phyloP scores from a whole-genome alignment of 495 filamentous ascomycete species.

The Talaromyces nanjingensis region DNA sequence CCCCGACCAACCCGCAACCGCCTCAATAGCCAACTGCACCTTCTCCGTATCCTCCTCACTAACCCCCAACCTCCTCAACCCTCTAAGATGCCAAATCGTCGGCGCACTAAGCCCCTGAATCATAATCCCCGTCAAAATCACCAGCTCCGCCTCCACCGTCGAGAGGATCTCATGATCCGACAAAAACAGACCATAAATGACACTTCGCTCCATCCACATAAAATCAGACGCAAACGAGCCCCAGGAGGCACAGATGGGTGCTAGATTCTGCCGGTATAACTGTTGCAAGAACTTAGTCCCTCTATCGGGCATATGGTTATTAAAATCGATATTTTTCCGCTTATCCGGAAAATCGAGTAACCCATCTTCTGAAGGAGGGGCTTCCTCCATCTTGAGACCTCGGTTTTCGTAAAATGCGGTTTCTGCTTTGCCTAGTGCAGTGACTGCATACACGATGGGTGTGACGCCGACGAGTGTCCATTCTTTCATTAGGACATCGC shows the following conservation, averaged over 20 bases:
- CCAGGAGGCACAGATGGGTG: conserved; percentile 14
- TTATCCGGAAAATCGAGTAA: conserved; percentile 10
- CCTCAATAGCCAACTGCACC: conserved; percentile 9
- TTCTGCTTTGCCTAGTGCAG: conserved; percentile 14
- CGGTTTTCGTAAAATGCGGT: conserved; percentile 8
- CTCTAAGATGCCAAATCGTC: conserved; percentile 54
- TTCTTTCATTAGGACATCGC: conserved; percentile 17
- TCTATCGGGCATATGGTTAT: conserved; percentile 7
- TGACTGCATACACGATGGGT: conserved; percentile 13
- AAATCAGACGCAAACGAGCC: conserved; percentile 13
- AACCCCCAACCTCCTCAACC: conserved; percentile 44
- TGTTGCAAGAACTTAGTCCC: conserved; percentile 13
- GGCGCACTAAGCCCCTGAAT: conserved; percentile 46
- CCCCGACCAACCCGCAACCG: conserved; percentile 12
- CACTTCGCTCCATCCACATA: conserved; percentile 11
- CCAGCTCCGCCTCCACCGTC: conserved; percentile 47
- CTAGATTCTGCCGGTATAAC: conserved; percentile 15
- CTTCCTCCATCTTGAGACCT: conserved; percentile 2
- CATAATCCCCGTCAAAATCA: conserved; percentile 52
- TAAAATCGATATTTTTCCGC: conserved; percentile 11
- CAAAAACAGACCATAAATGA: conserved; percentile 54
- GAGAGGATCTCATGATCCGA: conserved; percentile 46
- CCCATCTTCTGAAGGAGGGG: conserved; percentile 5
- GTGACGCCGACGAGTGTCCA: conserved; percentile 19
- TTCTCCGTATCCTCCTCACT: conserved; percentile 42